Evolutionary conservation across 805 yeast species (phyloP).

Genomic region (Yamadazyma takamatsuzukensis): DNA sequence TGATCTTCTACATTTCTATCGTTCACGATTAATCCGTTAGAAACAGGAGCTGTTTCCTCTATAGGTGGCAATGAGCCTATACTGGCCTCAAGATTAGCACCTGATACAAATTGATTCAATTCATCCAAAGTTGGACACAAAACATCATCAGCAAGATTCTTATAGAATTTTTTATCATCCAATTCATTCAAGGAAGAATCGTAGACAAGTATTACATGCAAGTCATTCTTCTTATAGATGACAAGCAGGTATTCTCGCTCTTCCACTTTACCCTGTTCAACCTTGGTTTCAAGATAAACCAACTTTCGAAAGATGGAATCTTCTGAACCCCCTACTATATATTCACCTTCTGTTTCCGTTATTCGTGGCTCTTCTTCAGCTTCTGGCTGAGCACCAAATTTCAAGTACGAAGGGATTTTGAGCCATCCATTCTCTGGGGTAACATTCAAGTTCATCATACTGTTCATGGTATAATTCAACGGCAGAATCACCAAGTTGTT

Average conservation of each 20-base stretch:
- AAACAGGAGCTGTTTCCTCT: slow-evolving; percentile 8
- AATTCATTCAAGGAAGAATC: slow-evolving; percentile 25
- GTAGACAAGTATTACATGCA: slow-evolving; percentile 23
- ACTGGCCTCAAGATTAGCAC: slow-evolving; percentile 23
- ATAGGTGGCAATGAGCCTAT: slow-evolving; percentile 25
- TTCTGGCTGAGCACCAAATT: slow-evolving; percentile 5
- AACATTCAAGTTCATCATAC: slow-evolving; percentile 18
- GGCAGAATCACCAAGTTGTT: slow-evolving; percentile 38
- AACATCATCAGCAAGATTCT: slow-evolving; percentile 12
- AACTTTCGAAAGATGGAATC: slow-evolving; percentile 20
- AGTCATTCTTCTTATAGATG: slow-evolving; percentile 21
- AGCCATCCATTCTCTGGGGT: slow-evolving; percentile 15
- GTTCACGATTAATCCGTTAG: slow-evolving; percentile 9
- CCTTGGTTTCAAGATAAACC: slow-evolving; percentile 19
- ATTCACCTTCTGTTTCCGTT: slow-evolving; percentile 19
- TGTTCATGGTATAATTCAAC: slow-evolving; percentile 30
- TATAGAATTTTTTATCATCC: slow-evolving; percentile 22
- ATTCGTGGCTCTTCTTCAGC: slow-evolving; percentile 9
- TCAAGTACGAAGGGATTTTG: slow-evolving; percentile 16
- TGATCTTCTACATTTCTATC: slow-evolving; percentile 9
- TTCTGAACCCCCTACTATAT: slow-evolving; percentile 19
- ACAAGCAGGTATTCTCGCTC: slow-evolving; percentile 29
- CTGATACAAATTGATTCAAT: slow-evolving; percentile 12
- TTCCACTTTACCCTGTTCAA: slow-evolving; percentile 4
- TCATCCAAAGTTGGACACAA: slow-evolving; percentile 23